A percentile compares a stretch with the other conserved stretches of the same genome.
These are phyloP conservation scores for Chaetomium globosum DNA, from an alignment of 2,329 filamentous ascomycete species.

Conservation along the genomic window DNA sequence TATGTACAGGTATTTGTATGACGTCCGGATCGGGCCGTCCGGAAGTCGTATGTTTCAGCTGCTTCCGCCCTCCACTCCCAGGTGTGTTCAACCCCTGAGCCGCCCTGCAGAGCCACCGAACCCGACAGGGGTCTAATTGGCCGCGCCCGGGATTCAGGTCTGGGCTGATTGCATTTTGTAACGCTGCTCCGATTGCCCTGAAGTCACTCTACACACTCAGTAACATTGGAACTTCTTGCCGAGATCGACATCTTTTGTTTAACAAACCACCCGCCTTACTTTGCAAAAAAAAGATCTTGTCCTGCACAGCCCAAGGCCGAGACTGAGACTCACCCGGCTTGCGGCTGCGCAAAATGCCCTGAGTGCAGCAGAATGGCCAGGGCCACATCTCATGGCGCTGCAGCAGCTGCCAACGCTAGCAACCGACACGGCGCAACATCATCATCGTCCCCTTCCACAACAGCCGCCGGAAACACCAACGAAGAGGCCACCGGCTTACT, in stretches of 20 bases:
- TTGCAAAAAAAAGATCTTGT: neutral
- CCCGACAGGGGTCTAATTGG: slow-evolving; percentile 26
- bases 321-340: neutral
- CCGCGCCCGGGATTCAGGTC: neutral
- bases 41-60: slow-evolving; percentile 21
- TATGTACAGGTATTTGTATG: neutral
- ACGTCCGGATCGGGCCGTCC: slow-evolving; percentile 18
- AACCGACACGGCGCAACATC: slow-evolving; percentile 11
- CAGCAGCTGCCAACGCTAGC: slow-evolving; percentile 21
- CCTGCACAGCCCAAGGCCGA: neutral
- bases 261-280: neutral
- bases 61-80: neutral
- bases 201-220: neutral
- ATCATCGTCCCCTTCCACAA: neutral
- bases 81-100: slow-evolving; percentile 22
- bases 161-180: slow-evolving; percentile 6
- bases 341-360: slow-evolving; percentile 37
- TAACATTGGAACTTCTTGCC: neutral
- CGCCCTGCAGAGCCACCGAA: slow-evolving; percentile 8
- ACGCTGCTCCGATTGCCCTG: slow-evolving; percentile 4
- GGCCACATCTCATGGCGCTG: slow-evolving; percentile 39
- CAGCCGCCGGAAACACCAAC: neutral
- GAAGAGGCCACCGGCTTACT: slow-evolving; percentile 39
- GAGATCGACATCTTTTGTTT: slow-evolving; percentile 15
- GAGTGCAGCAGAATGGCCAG: slow-evolving; percentile 38